These are phyloP conservation scores for Akanthomyces muscarius DNA, from an alignment of 2,329 filamentous ascomycete species.

Conservation along the genomic window DNA sequence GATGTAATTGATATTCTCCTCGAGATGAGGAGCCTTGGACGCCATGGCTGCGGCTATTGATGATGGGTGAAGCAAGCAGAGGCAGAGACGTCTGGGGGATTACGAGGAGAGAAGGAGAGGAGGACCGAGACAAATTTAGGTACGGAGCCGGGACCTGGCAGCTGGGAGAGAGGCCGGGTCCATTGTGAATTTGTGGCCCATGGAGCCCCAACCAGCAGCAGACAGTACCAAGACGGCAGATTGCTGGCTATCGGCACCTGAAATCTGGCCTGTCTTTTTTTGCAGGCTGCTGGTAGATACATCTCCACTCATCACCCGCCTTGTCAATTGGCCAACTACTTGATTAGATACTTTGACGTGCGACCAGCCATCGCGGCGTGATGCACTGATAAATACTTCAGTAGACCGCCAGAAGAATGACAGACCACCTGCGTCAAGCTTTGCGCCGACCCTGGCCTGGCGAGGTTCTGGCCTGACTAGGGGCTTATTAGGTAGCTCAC, in stretches of 20 bases:
- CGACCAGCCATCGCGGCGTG: background rate
- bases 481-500: no score
- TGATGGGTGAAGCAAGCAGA: slow-evolving; percentile 5
- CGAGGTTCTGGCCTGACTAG: background rate
- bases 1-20: slow-evolving; percentile 24
- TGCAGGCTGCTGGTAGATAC: background rate
- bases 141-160: background rate
- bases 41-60: slow-evolving; percentile 15
- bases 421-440: background rate
- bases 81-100: slow-evolving; percentile 7
- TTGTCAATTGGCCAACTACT: background rate
- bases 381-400: background rate
- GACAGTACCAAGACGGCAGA: background rate
- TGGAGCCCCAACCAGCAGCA: background rate
- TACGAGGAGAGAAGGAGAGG: slow-evolving; percentile 4
- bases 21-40: slow-evolving; percentile 16
- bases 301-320: background rate
- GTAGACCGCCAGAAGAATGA: background rate
- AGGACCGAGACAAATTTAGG: slow-evolving; percentile 11
- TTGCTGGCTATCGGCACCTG: background rate
- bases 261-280: background rate
- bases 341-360: background rate
- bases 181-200: background rate
- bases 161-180: background rate
- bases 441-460: background rate